These are phyloP conservation scores for Trichoderma oligosporum DNA, from an alignment of 2,329 filamentous ascomycete species.

Conservation along the genomic window DNA sequence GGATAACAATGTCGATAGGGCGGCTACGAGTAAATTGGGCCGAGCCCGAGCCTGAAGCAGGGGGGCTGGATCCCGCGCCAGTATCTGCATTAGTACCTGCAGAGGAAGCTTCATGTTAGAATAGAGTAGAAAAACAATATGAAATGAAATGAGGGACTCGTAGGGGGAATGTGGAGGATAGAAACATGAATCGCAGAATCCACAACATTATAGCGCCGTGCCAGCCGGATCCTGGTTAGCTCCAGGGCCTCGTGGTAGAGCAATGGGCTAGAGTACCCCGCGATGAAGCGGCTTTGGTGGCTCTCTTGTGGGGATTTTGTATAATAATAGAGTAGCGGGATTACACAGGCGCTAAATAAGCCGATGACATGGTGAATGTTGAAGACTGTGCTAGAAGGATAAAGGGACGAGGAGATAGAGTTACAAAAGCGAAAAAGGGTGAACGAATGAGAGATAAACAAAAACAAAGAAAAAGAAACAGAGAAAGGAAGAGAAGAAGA, in stretches of 20 bases:
- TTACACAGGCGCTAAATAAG: conserved; percentile 4
- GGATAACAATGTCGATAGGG: conserved; percentile 54
- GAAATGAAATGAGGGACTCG: not conserved
- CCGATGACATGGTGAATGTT: not conserved
- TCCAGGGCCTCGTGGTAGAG: conserved; percentile 4
- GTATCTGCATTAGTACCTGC: not conserved
- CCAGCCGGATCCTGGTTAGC: not conserved
- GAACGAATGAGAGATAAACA: not conserved
- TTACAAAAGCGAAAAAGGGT: not conserved
- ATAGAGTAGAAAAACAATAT: conserved; percentile 17
- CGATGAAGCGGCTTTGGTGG: not conserved
- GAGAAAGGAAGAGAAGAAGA: conserved; percentile 7
- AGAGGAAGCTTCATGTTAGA: conserved; percentile 16
- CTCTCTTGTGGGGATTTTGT: conserved; percentile 4
- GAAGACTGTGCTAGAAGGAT: not conserved
- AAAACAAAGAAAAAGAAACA: conserved; percentile 17
- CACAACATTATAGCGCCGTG: no score
- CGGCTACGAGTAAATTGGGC: conserved; percentile 32
- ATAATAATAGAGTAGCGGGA: no score
- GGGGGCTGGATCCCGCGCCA: conserved; percentile 12
- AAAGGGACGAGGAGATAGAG: not conserved
- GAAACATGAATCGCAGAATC: conserved; percentile 5
- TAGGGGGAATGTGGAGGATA: conserved; percentile 18
- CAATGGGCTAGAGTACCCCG: conserved; percentile 13
- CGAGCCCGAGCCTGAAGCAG: conserved; percentile 19